Percentiles rank a stretch among this genome's conserved stretches.
Evolutionary conservation across 805 yeast species (phyloP).

Genomic region (Nakazawaea holstii): DNA sequence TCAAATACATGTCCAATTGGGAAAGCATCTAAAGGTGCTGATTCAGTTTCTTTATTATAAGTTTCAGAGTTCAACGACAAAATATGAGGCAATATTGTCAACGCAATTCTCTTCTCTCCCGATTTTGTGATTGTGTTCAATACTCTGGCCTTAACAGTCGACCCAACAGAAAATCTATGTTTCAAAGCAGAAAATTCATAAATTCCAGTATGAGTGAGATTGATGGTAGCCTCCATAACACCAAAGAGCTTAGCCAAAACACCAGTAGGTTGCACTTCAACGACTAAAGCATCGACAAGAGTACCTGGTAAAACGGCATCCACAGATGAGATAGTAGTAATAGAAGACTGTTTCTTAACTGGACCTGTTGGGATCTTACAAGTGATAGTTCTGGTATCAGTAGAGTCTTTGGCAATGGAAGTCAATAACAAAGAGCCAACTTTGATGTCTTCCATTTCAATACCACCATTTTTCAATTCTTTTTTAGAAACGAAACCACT

Average conservation of each 20-base stretch:
- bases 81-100: slow-evolving; percentile 60
- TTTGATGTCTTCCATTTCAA: slow-evolving; percentile 29
- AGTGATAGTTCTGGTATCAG: slow-evolving; percentile 52
- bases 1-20: slow-evolving; percentile 73
- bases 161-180: slow-evolving; percentile 64
- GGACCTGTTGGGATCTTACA: slow-evolving; percentile 42
- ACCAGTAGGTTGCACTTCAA: slow-evolving; percentile 57
- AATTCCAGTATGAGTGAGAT: slow-evolving; percentile 56
- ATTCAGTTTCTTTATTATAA: slow-evolving; percentile 18
- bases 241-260: slow-evolving; percentile 71
- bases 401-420: slow-evolving; percentile 42
- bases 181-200: slow-evolving; percentile 41
- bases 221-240: slow-evolving; percentile 64
- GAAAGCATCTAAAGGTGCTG: slow-evolving; percentile 54
- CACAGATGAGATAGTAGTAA: slow-evolving; percentile 58
- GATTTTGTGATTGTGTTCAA: slow-evolving; percentile 45
- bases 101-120: slow-evolving; percentile 52
- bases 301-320: slow-evolving; percentile 87
- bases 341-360: slow-evolving; percentile 40
- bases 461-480: slow-evolving; percentile 41
- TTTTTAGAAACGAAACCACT: slow-evolving; percentile 75
- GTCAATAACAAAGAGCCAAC: slow-evolving; percentile 71
- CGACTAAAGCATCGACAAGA: slow-evolving; percentile 65
- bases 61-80: slow-evolving; percentile 24
- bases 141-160: slow-evolving; percentile 64